Evolutionary conservation across 1,284 basidiomycete genomes (phyloP).

Genomic region (Heterobasidion parviporum): DNA sequence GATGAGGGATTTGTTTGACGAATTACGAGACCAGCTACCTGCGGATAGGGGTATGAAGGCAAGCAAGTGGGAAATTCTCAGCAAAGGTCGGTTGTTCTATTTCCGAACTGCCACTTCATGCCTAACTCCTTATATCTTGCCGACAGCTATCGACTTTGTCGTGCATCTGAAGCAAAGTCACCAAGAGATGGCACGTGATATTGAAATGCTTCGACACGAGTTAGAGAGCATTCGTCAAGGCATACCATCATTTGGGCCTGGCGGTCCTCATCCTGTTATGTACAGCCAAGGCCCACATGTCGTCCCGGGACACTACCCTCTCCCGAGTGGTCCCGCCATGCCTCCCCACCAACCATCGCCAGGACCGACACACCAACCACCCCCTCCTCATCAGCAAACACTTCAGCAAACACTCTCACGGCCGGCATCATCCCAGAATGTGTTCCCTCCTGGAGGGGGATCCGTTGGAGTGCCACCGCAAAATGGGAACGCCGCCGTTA

Average conservation of each 20-base stretch:
- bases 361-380: slow-evolving; percentile 21
- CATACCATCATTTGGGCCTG: slow-evolving; percentile 39
- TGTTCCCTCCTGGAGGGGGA: slow-evolving; percentile 31
- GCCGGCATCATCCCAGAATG: slow-evolving; percentile 40
- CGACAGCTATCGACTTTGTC: slow-evolving; percentile 82
- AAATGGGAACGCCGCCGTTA: slow-evolving; percentile 24
- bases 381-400: slow-evolving; percentile 24
- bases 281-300: slow-evolving; percentile 38
- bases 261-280: slow-evolving; percentile 41
- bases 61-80: slow-evolving; percentile 95
- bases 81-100: slow-evolving; percentile 59
- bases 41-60: slow-evolving; percentile 90
- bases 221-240: slow-evolving; percentile 58
- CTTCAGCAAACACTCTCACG: slow-evolving; percentile 21
- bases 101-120: slow-evolving; percentile 2
- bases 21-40: slow-evolving; percentile 84
- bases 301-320: slow-evolving; percentile 19
- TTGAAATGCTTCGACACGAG: slow-evolving; percentile 72
- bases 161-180: slow-evolving; percentile 66
- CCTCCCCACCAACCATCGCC: slow-evolving; percentile 33
- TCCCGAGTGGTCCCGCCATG: slow-evolving; percentile 21
- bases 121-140: not conserved
- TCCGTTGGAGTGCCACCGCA: slow-evolving; percentile 20
- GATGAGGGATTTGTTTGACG: slow-evolving; percentile 96
- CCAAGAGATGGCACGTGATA: slow-evolving; percentile 68